phyloP scores from a whole-genome alignment of 1,284 basidiomycete species.

The Pseudozyma flocculosa region DNA sequence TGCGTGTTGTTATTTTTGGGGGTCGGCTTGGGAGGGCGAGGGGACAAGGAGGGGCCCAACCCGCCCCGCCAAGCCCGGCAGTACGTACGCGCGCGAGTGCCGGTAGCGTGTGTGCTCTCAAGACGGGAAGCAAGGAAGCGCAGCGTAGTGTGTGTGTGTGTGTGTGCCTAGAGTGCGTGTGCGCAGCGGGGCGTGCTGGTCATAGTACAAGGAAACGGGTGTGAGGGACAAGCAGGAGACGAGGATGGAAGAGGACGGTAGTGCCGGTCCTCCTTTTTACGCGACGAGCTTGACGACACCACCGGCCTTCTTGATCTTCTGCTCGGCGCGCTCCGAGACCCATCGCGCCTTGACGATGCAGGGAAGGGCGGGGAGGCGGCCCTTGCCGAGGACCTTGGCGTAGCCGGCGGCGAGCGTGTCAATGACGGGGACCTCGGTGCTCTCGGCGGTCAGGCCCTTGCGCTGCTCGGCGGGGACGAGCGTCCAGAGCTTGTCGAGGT shows the following conservation, averaged over 20 bases:
- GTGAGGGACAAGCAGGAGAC: background rate
- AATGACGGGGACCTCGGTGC: constrained; percentile 57
- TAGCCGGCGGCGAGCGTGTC: constrained; percentile 57
- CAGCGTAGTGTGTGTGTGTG: too few relatives aligned
- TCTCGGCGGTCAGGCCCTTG: constrained; percentile 40
- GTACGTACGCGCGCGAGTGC: too few relatives aligned
- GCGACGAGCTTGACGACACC: constrained; percentile 56
- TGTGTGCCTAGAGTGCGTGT: too few relatives aligned
- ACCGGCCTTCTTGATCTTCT: constrained; percentile 59
- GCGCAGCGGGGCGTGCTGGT: too few relatives aligned
- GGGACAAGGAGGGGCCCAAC: too few relatives aligned
- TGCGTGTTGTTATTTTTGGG: too few relatives aligned
- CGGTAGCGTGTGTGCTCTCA: too few relatives aligned
- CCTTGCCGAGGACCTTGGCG: constrained; percentile 58
- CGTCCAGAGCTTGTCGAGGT: constrained; percentile 62
- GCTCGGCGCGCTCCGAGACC: constrained; percentile 56
- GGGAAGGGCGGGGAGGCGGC: constrained; percentile 53
- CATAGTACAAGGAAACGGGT: too few relatives aligned
- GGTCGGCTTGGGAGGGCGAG: too few relatives aligned
- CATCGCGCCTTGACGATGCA: constrained; percentile 58
- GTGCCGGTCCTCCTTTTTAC: constrained; percentile 3
- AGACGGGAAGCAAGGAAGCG: too few relatives aligned
- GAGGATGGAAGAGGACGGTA: background rate
- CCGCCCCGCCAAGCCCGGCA: too few relatives aligned
- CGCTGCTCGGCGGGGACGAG: constrained; percentile 56